A percentile compares a stretch with the other conserved stretches of the same genome.
Conservation (phyloP, 371 early-diverging fungal species). For the Caulochytrium protostelioides region DNA sequence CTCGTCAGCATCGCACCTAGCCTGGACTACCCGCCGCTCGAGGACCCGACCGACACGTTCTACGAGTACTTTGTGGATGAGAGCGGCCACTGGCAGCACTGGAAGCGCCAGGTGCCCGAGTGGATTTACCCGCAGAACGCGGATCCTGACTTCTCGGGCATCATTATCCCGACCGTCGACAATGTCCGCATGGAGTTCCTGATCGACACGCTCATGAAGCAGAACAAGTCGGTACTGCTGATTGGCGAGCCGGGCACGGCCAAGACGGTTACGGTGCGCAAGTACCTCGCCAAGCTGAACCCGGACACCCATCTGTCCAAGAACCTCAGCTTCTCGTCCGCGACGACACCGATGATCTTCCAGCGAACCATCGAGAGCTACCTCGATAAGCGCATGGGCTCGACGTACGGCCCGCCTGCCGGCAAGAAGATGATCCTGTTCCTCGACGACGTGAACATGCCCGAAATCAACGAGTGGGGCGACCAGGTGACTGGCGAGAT, state of each 20-base stretch:
- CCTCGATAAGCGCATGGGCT: constrained; percentile 39
- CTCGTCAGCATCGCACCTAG: constrained; percentile 23
- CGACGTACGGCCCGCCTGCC: constrained; percentile 39
- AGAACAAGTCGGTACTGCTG: constrained; percentile 27
- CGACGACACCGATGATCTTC: constrained; percentile 39
- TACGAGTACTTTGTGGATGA: constrained; percentile 36
- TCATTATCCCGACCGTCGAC: constrained; percentile 39
- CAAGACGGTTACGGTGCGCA: constrained; percentile 33
- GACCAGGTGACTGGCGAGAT: constrained; percentile 40
- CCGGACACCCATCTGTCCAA: constrained; percentile 31
- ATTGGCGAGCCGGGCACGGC: constrained; percentile 43
- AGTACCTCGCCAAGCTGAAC: constrained; percentile 27
- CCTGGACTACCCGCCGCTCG: constrained; percentile 27
- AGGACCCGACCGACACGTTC: constrained; percentile 27
- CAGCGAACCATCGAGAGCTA: constrained; percentile 36
- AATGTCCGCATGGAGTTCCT: constrained; percentile 38
- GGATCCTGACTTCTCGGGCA: constrained; percentile 34
- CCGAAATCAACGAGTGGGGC: constrained; percentile 49
- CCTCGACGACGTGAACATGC: constrained; percentile 40
- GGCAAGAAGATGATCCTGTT: constrained; percentile 41
- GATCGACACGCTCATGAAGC: constrained; percentile 28
- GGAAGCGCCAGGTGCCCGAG: constrained; percentile 26
- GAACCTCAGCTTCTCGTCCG: constrained; percentile 31
- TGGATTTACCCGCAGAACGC: constrained; percentile 31
- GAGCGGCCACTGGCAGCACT: constrained; percentile 32